These are phyloP conservation scores for Blastomyces gilchristii DNA, from an alignment of 2,329 filamentous ascomycete species.

Conservation along the genomic window DNA sequence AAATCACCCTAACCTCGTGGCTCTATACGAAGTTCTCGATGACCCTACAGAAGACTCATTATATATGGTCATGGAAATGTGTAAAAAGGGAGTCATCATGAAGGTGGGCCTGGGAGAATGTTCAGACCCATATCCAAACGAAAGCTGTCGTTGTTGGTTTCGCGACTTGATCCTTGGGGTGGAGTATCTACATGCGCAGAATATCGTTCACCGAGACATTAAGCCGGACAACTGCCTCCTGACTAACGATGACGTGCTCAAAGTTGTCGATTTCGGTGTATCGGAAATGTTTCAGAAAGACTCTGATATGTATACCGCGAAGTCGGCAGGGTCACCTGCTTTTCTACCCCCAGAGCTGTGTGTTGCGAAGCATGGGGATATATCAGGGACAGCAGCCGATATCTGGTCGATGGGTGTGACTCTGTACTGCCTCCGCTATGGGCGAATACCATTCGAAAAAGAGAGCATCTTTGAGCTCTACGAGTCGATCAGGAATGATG, in stretches of 20 bases:
- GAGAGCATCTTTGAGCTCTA: slow-evolving; percentile 75
- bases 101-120: slow-evolving; percentile 79
- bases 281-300: slow-evolving; percentile 96
- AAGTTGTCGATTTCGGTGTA: slow-evolving; percentile 97
- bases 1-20: slow-evolving; percentile 87
- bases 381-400: slow-evolving; percentile 82
- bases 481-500: slow-evolving; percentile 69
- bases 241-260: slow-evolving; percentile 84
- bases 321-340: slow-evolving; percentile 87
- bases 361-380: slow-evolving; percentile 70
- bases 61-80: slow-evolving; percentile 99
- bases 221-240: slow-evolving; percentile 94
- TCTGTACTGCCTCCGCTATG: slow-evolving; percentile 84
- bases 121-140: slow-evolving; percentile 70
- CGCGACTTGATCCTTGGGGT: slow-evolving; percentile 89
- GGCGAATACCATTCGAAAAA: slow-evolving; percentile 74
- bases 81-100: slow-evolving; percentile 96
- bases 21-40: slow-evolving; percentile 85
- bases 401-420: slow-evolving; percentile 99
- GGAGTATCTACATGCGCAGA: slow-evolving; percentile 90
- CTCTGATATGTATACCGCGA: slow-evolving; percentile 77
- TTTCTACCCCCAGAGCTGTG: slow-evolving; percentile 93
- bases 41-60: slow-evolving; percentile 91
- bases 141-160: slow-evolving; percentile 83
- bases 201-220: slow-evolving; percentile 91